phyloP scores from a whole-genome alignment of 2,329 filamentous ascomycete species.

The Cladophialophora exuberans region DNA sequence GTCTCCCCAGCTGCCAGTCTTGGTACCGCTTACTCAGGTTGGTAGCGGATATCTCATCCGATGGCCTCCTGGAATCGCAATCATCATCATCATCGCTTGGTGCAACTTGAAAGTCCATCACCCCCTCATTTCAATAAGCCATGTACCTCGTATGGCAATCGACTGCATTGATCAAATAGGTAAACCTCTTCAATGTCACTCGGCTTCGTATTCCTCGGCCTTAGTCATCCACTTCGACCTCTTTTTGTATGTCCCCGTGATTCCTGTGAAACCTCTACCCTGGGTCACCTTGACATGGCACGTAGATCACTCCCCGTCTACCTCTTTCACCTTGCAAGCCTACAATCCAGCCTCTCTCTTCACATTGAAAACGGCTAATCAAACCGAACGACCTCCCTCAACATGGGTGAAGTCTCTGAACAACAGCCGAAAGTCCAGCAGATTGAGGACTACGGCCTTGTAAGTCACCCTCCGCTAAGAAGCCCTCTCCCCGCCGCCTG shows the following conservation, averaged over 20 bases:
- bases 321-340: not conserved
- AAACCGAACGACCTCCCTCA: too few relatives aligned
- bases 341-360: too few relatives aligned
- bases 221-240: constrained; percentile 15
- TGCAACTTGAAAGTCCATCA: too few relatives aligned
- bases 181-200: not conserved
- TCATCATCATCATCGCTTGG: not conserved
- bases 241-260: constrained; percentile 11
- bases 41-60: too few relatives aligned
- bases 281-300: not conserved
- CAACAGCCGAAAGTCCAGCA: constrained; percentile 26
- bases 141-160: too few relatives aligned
- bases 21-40: too few relatives aligned
- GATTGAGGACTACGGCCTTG: constrained; percentile 79
- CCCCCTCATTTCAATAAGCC: too few relatives aligned
- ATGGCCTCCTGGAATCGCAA: too few relatives aligned
- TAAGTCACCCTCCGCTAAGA: too few relatives aligned
- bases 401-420: constrained; percentile 12
- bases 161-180: constrained; percentile 4
- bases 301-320: not conserved
- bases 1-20: too few relatives aligned
- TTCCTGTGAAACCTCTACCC: constrained; percentile 5
- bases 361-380: too few relatives aligned
- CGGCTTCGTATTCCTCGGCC: constrained; percentile 1
- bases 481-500: too few relatives aligned